These are phyloP conservation scores for Candida vartiovaarae DNA, from an alignment of 805 yeast genomes.

Conservation along the genomic window DNA sequence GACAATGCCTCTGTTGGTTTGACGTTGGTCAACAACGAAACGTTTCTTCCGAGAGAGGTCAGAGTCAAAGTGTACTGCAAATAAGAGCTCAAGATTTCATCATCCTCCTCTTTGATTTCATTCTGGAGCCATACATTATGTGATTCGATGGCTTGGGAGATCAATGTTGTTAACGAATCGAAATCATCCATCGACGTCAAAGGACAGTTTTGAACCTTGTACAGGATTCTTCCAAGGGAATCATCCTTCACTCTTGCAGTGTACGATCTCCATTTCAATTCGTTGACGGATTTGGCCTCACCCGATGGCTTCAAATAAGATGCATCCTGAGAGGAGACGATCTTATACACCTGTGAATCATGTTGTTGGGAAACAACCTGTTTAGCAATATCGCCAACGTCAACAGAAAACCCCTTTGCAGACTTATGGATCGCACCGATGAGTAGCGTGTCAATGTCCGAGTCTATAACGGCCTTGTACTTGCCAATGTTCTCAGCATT, in stretches of 20 bases:
- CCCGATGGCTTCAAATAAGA: slow-evolving; percentile 9
- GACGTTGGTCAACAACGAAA: slow-evolving; percentile 15
- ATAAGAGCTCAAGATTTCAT: slow-evolving; percentile 68
- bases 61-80: slow-evolving; percentile 62
- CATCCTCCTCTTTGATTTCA: slow-evolving; percentile 42
- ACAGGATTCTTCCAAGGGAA: slow-evolving; percentile 58
- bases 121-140: slow-evolving; percentile 52
- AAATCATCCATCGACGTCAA: slow-evolving; percentile 36
- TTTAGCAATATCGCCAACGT: slow-evolving; percentile 43
- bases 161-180: slow-evolving; percentile 50
- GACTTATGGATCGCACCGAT: slow-evolving; percentile 44
- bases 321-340: slow-evolving; percentile 31
- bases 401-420: slow-evolving; percentile 30
- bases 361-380: slow-evolving; percentile 29
- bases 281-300: slow-evolving; percentile 32
- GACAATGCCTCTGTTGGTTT: slow-evolving; percentile 30
- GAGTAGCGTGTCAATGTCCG: slow-evolving; percentile 60
- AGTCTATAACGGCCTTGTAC: slow-evolving; percentile 49
- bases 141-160: slow-evolving; percentile 62
- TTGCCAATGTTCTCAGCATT: slow-evolving; percentile 25
- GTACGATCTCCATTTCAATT: slow-evolving; percentile 52
- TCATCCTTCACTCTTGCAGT: slow-evolving; percentile 61
- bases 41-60: slow-evolving; percentile 67
- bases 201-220: slow-evolving; percentile 31
- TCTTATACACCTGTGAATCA: slow-evolving; percentile 26